phyloP scores from a whole-genome alignment of 495 filamentous ascomycete species.

The Penicillium robsamsonii region DNA sequence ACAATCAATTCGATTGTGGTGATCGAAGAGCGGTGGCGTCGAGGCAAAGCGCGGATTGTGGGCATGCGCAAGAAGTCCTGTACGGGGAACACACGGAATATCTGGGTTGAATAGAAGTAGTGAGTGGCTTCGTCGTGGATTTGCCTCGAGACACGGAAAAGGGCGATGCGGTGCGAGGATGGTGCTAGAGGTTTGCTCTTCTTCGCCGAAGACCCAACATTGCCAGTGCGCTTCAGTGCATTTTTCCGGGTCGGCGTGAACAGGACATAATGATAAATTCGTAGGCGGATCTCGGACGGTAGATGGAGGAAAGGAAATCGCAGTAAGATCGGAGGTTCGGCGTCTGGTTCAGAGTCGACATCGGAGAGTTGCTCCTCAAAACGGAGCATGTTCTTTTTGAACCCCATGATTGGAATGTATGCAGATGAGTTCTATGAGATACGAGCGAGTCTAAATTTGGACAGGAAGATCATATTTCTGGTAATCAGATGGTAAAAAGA shows the following conservation, averaged over 20 bases:
- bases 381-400: slow-evolving; percentile 19
- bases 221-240: slow-evolving; percentile 32
- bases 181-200: slow-evolving; percentile 58
- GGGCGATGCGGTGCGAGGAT: slow-evolving; percentile 47
- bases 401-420: slow-evolving; percentile 20
- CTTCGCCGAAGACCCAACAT: slow-evolving; percentile 74
- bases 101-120: slow-evolving; percentile 72
- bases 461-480: slow-evolving; percentile 5
- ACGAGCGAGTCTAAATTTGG: slow-evolving; percentile 5
- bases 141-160: slow-evolving; percentile 62
- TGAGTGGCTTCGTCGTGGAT: slow-evolving; percentile 71
- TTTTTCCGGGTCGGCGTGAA: slow-evolving; percentile 39
- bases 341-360: slow-evolving; percentile 14
- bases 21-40: slow-evolving; percentile 62
- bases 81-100: slow-evolving; percentile 74
- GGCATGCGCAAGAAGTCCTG: slow-evolving; percentile 67
- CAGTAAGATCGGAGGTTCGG: slow-evolving; percentile 5
- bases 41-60: slow-evolving; percentile 43
- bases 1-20: slow-evolving; percentile 72
- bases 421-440: slow-evolving; percentile 4
- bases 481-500: slow-evolving; percentile 6
- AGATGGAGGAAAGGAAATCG: slow-evolving; percentile 76
- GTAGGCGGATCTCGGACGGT: slow-evolving; percentile 71
- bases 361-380: slow-evolving; percentile 17
- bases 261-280: slow-evolving; percentile 67